Conservation (phyloP, 441 rosid species). For the Erodium moschatum region DNA sequence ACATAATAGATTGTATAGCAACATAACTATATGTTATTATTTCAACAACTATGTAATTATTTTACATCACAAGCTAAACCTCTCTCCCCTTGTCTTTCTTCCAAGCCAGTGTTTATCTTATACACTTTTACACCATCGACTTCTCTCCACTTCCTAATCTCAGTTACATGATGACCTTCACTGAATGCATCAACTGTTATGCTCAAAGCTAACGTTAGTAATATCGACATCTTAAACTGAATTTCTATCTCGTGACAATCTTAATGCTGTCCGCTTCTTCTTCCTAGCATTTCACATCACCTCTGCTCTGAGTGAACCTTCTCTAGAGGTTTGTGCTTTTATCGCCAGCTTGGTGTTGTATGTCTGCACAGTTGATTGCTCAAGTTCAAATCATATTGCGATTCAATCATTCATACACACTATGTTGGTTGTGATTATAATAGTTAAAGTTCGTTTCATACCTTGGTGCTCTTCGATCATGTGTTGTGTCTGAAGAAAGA, state of each 20-base stretch:
- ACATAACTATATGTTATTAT: too few species aligned
- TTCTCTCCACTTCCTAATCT: not conserved
- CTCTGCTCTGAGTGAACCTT: not conserved
- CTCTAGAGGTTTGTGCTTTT: not conserved
- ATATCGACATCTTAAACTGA: not conserved
- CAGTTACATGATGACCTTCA: not conserved
- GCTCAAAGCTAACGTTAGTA: not conserved
- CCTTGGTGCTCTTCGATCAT: slow-evolving; percentile 10
- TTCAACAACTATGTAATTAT: too few species aligned
- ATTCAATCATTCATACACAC: not conserved
- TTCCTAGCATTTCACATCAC: not conserved
- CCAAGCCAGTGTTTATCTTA: too few species aligned
- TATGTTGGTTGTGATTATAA: not conserved
- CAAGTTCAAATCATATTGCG: not conserved
- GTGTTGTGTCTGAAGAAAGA: slow-evolving; percentile 3
- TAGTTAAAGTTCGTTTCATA: not conserved
- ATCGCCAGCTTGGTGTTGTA: slow-evolving; percentile 4
- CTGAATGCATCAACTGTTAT: not conserved
- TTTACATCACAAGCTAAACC: too few species aligned
- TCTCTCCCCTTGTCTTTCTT: too few species aligned
- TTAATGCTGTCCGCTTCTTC: not conserved
- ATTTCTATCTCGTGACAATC: not conserved
- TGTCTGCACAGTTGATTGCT: slow-evolving; percentile 2
- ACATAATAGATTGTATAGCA: too few species aligned
- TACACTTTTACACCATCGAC: too few species aligned